These are phyloP conservation scores for Boletellus ananiceps DNA, from an alignment of 768 basidiomycete genomes.

Conservation along the genomic window DNA sequence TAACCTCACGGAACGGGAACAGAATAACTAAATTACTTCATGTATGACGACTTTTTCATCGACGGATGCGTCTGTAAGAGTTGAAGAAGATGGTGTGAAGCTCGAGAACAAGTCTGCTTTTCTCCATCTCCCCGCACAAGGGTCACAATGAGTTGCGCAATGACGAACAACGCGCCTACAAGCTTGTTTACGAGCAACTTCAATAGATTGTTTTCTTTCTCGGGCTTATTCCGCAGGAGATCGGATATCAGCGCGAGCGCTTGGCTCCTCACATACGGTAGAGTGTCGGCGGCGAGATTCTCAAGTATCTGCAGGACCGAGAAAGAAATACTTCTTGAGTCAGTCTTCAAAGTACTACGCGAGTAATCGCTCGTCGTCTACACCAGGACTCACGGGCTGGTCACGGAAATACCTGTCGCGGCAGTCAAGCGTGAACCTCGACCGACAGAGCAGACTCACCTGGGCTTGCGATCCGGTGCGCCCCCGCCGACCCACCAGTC, in stretches of 20 bases:
- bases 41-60: slow-evolving; percentile 90
- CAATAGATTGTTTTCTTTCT: slow-evolving; percentile 96
- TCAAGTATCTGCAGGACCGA: slow-evolving; percentile 86
- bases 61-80: slow-evolving; percentile 86
- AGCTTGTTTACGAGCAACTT: slow-evolving; percentile 92
- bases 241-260: slow-evolving; percentile 71
- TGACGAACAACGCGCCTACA: slow-evolving; percentile 38
- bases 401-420: slow-evolving; percentile 79
- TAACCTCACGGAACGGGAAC: not conserved
- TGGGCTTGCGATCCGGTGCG: slow-evolving; percentile 82
- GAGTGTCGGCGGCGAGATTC: slow-evolving; percentile 76
- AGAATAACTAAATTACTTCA: slow-evolving; percentile 53
- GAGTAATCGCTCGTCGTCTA: slow-evolving; percentile 69
- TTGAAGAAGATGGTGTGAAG: slow-evolving; percentile 86
- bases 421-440: not conserved
- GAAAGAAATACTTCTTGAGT: slow-evolving; percentile 96
- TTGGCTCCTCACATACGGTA: slow-evolving; percentile 86
- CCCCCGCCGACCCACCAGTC: slow-evolving; percentile 99
- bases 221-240: slow-evolving; percentile 84
- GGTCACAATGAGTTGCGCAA: not conserved
- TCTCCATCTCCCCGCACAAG: slow-evolving; percentile 76
- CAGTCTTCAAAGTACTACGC: slow-evolving; percentile 96
- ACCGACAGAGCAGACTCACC: slow-evolving; percentile 42
- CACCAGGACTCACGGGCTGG: slow-evolving; percentile 66
- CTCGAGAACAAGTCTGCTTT: slow-evolving; percentile 80